Evolutionary conservation across 805 yeast genomes (phyloP).

Genomic region (Candida alai): DNA sequence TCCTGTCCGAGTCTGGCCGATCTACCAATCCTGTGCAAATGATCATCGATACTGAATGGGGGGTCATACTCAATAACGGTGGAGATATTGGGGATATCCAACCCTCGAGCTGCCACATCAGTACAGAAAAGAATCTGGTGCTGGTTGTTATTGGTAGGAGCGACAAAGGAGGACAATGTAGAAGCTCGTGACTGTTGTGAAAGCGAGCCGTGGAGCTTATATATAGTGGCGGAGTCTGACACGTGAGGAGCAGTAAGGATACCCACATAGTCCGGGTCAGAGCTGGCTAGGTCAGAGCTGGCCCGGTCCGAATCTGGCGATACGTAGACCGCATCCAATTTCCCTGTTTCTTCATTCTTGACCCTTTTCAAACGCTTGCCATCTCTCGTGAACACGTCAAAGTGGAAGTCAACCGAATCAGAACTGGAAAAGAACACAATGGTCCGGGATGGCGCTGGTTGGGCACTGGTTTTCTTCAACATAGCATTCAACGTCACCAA

Average conservation of each 20-base stretch:
- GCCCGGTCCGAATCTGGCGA: constrained; percentile 11
- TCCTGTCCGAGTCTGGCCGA: constrained; percentile 94
- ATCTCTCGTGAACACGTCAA: constrained; percentile 61
- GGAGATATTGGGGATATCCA: constrained; percentile 84
- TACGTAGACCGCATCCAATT: constrained; percentile 10
- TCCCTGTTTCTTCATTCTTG: constrained; percentile 25
- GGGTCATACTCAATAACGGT: constrained; percentile 92
- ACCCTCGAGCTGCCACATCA: constrained; percentile 96
- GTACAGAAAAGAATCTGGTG: constrained; percentile 83
- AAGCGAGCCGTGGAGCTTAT: constrained; percentile 86
- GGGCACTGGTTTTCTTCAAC: constrained; percentile 43
- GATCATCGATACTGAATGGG: constrained; percentile 91
- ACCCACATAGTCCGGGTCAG: constrained; percentile 13
- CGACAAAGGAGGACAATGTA: constrained; percentile 63
- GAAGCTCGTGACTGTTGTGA: constrained; percentile 79
- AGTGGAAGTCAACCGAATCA: constrained; percentile 95
- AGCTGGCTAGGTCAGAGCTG: constrained; percentile 20
- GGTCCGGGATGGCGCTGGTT: constrained; percentile 40
- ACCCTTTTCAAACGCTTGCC: constrained; percentile 34
- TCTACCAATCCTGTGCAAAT: constrained; percentile 94
- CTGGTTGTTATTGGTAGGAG: constrained; percentile 31
- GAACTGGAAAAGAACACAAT: constrained; percentile 91
- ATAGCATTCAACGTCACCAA: constrained; percentile 74
- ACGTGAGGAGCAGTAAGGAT: constrained; percentile 53
- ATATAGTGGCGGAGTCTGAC: constrained; percentile 40